Evolutionary conservation across 1,284 basidiomycete genomes (phyloP).

Genomic region (Retiboletus flavoniger): DNA sequence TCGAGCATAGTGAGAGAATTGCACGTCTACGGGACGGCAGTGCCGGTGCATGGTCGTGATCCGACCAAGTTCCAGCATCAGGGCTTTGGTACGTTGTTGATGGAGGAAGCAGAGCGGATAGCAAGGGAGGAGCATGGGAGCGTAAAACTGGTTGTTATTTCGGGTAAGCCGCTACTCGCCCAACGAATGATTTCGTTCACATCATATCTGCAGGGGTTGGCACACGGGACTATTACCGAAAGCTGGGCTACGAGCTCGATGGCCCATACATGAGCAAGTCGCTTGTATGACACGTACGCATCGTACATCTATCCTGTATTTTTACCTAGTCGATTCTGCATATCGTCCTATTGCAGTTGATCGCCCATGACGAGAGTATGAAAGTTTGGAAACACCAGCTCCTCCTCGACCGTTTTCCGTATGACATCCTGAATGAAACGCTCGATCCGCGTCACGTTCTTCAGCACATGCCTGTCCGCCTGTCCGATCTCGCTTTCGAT

Average conservation of each 20-base stretch:
- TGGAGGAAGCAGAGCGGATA: constrained; percentile 99
- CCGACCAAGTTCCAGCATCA: constrained; percentile 98
- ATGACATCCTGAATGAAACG: constrained; percentile 94
- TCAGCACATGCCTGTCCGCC: constrained; percentile 91
- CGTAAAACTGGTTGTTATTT: constrained; percentile 93
- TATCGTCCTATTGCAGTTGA: constrained; percentile 10
- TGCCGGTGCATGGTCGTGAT: constrained; percentile 95
- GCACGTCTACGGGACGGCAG: constrained; percentile 99
- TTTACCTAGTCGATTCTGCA: constrained; percentile 3
- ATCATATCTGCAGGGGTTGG: constrained; percentile 66
- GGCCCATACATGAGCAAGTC: constrained; percentile 97
- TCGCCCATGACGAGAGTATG: constrained; percentile 76
- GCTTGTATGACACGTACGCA: constrained; percentile 39
- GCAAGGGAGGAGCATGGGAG: constrained; percentile 98
- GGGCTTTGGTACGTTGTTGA: constrained; percentile 95
- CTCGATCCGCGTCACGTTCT: constrained; percentile 96
- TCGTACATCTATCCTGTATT: constrained; percentile 15
- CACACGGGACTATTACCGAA: constrained; percentile 91
- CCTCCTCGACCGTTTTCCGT: constrained; percentile 90
- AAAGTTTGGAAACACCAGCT: constrained; percentile 92
- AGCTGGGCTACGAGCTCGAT: constrained; percentile 91
- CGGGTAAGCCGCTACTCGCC: constrained; percentile 51
- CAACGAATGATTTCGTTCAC: neutral
- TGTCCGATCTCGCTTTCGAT: constrained; percentile 98
- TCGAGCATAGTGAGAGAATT: constrained; percentile 95